Percentiles rank a stretch among this genome's conserved stretches.
These are phyloP conservation scores for Sporothrix euskadiensis DNA, from an alignment of 2,329 filamentous ascomycete genomes.

Conservation along the genomic window DNA sequence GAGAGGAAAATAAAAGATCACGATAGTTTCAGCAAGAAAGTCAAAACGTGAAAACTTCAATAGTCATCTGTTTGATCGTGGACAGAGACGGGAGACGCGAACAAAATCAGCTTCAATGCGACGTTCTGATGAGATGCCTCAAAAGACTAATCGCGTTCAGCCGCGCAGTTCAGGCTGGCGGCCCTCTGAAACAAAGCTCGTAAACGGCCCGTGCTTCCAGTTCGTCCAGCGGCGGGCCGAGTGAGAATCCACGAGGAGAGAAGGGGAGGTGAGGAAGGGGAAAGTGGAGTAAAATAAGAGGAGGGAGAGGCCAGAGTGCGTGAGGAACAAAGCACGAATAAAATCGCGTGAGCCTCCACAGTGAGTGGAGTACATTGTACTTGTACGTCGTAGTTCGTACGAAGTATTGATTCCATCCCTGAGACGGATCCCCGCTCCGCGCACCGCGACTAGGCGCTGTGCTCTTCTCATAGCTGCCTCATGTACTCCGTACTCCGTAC, in stretches of 20 bases:
- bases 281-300: no score
- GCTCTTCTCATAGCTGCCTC: no score
- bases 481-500: background rate
- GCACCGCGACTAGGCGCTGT: background rate
- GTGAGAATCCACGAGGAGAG: background rate
- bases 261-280: background rate
- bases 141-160: background rate
- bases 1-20: background rate
- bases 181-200: background rate
- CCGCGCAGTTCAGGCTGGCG: background rate
- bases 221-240: background rate
- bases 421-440: background rate
- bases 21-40: background rate
- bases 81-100: background rate
- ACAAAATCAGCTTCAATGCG: background rate
- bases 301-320: no score
- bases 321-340: no score
- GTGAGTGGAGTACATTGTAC: no score
- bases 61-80: background rate
- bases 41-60: background rate
- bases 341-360: no score
- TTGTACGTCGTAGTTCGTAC: no score
- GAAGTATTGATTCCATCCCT: no score
- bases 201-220: background rate
- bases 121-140: background rate